A percentile compares a stretch with the other conserved stretches of the same genome.
Evolutionary conservation across 1,284 basidiomycete species (phyloP).

Genomic region (Retiboletus flavoniger): DNA sequence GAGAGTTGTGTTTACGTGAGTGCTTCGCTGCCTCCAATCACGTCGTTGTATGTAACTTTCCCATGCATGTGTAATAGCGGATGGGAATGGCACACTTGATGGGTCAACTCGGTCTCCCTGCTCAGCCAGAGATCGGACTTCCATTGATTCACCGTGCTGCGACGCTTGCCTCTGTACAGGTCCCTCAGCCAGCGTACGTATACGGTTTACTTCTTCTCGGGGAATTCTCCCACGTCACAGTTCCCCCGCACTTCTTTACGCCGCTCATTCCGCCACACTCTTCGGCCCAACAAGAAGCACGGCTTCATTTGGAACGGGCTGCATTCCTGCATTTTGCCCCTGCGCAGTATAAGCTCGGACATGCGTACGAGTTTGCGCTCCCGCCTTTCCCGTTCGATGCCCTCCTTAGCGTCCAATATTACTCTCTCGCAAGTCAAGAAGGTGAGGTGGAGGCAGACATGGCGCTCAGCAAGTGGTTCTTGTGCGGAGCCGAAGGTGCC

Average conservation of each 20-base stretch:
- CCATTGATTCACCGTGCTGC: constrained; percentile 79
- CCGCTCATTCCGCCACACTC: constrained; percentile 50
- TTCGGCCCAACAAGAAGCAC: constrained; percentile 40
- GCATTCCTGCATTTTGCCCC: constrained; percentile 86
- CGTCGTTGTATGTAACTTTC: constrained; percentile 2
- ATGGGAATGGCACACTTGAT: constrained; percentile 90
- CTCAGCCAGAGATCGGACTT: constrained; percentile 59
- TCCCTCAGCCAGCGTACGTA: constrained; percentile 85
- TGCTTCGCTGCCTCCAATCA: constrained; percentile 16
- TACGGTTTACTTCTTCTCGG: constrained; percentile 81
- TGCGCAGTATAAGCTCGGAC: constrained; percentile 92
- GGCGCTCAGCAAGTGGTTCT: constrained; percentile 94
- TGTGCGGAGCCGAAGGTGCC: constrained; percentile 77
- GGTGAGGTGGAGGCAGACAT: constrained; percentile 93
- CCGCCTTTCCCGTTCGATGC: constrained; percentile 88
- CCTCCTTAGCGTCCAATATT: constrained; percentile 89
- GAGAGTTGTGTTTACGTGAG: constrained; percentile 79
- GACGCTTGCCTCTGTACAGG: constrained; percentile 67
- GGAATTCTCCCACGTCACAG: constrained; percentile 65
- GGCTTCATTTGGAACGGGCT: constrained; percentile 71
- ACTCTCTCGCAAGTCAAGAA: constrained; percentile 80
- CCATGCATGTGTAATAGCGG: constrained; percentile 47
- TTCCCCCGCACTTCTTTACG: constrained; percentile 54
- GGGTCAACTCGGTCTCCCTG: constrained; percentile 74
- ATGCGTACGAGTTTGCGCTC: constrained; percentile 88